Evolutionary conservation across 1,284 basidiomycete species (phyloP), one percentile per base, ranked within the genome.

Genomic region (Sanghuangporus weigelae): DNA sequence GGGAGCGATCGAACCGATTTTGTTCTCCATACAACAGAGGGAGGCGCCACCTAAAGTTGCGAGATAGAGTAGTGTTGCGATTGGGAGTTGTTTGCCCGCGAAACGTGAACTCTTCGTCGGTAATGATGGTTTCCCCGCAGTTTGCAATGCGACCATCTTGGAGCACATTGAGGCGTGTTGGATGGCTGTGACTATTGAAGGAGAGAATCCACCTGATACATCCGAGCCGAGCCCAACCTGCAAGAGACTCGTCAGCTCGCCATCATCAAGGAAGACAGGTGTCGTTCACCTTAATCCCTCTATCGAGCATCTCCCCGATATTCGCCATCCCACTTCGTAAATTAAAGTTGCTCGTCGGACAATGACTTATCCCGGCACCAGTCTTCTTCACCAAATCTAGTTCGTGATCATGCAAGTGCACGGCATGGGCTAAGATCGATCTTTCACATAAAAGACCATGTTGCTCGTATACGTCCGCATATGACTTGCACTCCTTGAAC

Each of bases 261-360:
- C 40, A 49, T 50, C 57, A 16, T 14, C 19, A 48, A 46, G 16
- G 21, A 57, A 10, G n/a, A n/a, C n/a, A n/a, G 26, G 16, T 16
- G 31, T 3, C 8, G n/a, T n/a, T 68, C 63, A 92, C 92, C 81
- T 97, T 96, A 73, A 98, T 84, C 0, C 93, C 94, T 60, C 76
- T 77, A 73, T 96, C 93, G 23, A 97, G 79, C 75, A 92, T 86
- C 68, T 83, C 78, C 3, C 90, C 91, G 10, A 98, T 84, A 23
- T 83, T 84, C 1, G 93, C 90, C 31, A 91, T 81, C 4, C 96
- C 96, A 66, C 91, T 94, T 48, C 88, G 83, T 62, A 98, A 72
- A 76, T 97, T 92, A 72, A 96, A 90, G 73, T 98, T 99, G 70
- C 90, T 94, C 40, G 89, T 90, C 16, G 96, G 96, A 73, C 96